phyloP scores from a whole-genome alignment of 371 early-diverging fungal species.

The Mucor piriformis region DNA sequence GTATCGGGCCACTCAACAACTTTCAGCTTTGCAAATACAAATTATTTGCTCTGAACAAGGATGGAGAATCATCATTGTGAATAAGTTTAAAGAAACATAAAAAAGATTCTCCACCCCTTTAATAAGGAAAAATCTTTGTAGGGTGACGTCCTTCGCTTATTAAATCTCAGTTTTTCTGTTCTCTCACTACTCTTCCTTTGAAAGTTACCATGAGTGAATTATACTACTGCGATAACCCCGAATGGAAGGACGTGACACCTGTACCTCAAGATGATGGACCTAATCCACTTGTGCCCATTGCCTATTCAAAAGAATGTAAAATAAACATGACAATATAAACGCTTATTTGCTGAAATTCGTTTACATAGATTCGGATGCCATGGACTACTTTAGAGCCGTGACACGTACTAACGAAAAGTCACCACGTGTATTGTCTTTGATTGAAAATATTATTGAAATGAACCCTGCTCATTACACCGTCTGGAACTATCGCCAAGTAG shows the following conservation, averaged over 20 bases:
- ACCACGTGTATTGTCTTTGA: slow-evolving; percentile 80
- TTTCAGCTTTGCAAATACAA: slow-evolving; percentile 31
- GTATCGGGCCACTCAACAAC: slow-evolving; percentile 25
- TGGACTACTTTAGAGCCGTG: slow-evolving; percentile 91
- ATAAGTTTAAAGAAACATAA: slow-evolving; percentile 17
- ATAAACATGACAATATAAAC: background rate
- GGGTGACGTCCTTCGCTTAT: background rate
- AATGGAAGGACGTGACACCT: slow-evolving; percentile 86
- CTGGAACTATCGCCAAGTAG: slow-evolving; percentile 89
- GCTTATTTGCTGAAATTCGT: background rate
- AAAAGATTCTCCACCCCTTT: slow-evolving; percentile 4
- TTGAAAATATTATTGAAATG: slow-evolving; percentile 74
- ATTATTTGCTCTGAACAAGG: slow-evolving; percentile 44
- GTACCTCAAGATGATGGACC: slow-evolving; percentile 89
- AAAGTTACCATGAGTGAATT: slow-evolving; percentile 4
- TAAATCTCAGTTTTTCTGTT: background rate
- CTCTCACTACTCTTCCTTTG: background rate
- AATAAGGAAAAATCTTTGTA: background rate
- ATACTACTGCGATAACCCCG: slow-evolving; percentile 39
- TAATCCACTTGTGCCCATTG: slow-evolving; percentile 87
- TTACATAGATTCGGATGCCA: slow-evolving; percentile 70
- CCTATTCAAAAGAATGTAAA: slow-evolving; percentile 84
- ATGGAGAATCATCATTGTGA: slow-evolving; percentile 37
- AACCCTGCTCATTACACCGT: slow-evolving; percentile 95
- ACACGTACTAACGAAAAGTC: slow-evolving; percentile 69